Evolutionary conservation across 2,329 filamentous ascomycete species (phyloP).

Genomic region (Trichoderma citrinoviride): DNA sequence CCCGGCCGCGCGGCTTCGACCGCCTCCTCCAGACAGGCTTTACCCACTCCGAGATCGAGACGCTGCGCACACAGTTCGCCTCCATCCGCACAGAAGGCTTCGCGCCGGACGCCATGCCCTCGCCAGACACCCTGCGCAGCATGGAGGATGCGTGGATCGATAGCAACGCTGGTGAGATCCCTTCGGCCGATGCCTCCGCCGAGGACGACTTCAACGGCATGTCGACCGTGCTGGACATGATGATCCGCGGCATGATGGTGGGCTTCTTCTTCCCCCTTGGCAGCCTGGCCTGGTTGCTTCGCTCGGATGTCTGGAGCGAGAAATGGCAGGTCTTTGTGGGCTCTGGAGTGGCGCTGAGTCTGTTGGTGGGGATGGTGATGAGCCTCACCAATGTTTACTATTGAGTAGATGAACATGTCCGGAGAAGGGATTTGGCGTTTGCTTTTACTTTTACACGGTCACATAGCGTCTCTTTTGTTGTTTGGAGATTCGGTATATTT

Average conservation of each 20-base stretch:
- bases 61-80: constrained; percentile 83
- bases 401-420: neutral
- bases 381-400: constrained; percentile 36
- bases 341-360: constrained; percentile 77
- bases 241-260: constrained; percentile 83
- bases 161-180: constrained; percentile 49
- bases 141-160: constrained; percentile 94
- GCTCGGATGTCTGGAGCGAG: constrained; percentile 82
- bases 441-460: neutral
- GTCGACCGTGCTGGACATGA: constrained; percentile 67
- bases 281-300: constrained; percentile 77
- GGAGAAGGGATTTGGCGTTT: neutral
- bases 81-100: constrained; percentile 78
- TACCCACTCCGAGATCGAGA: constrained; percentile 75
- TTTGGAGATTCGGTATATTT: neutral
- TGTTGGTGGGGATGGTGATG: constrained; percentile 69
- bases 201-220: constrained; percentile 53
- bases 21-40: constrained; percentile 79
- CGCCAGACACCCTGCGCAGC: constrained; percentile 67
- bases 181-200: constrained; percentile 36
- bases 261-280: constrained; percentile 95
- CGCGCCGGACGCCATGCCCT: constrained; percentile 87
- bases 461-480: neutral
- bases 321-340: constrained; percentile 83
- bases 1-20: constrained; percentile 72